phyloP scores from a whole-genome alignment of 2,329 filamentous ascomycete species.

The Exophiala sideris region DNA sequence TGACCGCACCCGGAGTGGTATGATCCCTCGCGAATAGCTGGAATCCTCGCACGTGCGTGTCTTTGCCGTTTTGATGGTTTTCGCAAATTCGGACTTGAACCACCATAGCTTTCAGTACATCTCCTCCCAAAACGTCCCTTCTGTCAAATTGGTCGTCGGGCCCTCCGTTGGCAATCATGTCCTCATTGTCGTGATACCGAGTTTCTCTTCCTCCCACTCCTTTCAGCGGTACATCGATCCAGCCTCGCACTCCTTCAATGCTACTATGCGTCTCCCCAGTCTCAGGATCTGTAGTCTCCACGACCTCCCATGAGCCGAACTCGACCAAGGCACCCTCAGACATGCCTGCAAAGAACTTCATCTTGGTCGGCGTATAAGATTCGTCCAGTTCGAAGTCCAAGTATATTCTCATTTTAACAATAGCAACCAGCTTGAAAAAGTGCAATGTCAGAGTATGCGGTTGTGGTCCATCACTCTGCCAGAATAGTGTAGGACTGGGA shows the following conservation, averaged over 20 bases:
- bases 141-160: not conserved
- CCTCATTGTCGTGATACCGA: slow-evolving; percentile 23
- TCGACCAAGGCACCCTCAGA: slow-evolving; percentile 88
- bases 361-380: slow-evolving; percentile 92
- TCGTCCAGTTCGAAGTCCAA: slow-evolving; percentile 92
- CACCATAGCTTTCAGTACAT: slow-evolving; percentile 80
- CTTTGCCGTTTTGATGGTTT: slow-evolving; percentile 98
- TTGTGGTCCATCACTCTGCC: slow-evolving; percentile 65
- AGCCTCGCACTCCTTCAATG: slow-evolving; percentile 57
- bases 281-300: slow-evolving; percentile 53
- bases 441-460: slow-evolving; percentile 62
- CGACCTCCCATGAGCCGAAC: slow-evolving; percentile 76
- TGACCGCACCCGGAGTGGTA: slow-evolving; percentile 12
- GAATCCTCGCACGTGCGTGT: slow-evolving; percentile 92
- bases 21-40: slow-evolving; percentile 69
- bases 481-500: slow-evolving; percentile 56
- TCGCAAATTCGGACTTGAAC: slow-evolving; percentile 88
- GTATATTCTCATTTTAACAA: slow-evolving; percentile 53
- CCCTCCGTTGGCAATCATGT: slow-evolving; percentile 15
- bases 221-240: slow-evolving; percentile 77
- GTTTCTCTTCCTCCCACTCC: slow-evolving; percentile 54
- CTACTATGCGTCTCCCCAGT: slow-evolving; percentile 27
- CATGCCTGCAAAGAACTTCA: slow-evolving; percentile 83
- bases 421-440: slow-evolving; percentile 54
- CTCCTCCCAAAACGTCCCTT: slow-evolving; percentile 49